phyloP scores from a whole-genome alignment of 805 yeast species.

The Candida alai region DNA sequence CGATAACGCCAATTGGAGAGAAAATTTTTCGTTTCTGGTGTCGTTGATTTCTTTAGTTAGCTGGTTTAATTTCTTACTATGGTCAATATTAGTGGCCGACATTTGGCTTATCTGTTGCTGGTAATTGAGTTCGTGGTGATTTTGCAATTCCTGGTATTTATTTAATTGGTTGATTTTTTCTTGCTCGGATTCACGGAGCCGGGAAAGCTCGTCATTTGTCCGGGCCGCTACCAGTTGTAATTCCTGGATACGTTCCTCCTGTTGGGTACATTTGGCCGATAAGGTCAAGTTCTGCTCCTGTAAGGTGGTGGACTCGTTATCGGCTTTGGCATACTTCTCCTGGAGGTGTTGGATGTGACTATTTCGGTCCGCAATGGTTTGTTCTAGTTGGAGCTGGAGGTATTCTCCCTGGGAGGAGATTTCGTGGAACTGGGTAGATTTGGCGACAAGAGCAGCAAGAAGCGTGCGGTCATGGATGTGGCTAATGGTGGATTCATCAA shows the following conservation, averaged over 20 bases:
- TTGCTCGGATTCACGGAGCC: slow-evolving; percentile 14
- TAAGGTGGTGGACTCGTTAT: slow-evolving; percentile 21
- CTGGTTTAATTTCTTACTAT: slow-evolving; percentile 31
- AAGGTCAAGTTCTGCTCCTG: slow-evolving; percentile 15
- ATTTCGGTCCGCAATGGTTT: slow-evolving; percentile 5
- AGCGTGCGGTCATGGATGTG: too few species aligned
- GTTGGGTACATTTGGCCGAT: slow-evolving; percentile 8
- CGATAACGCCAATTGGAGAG: slow-evolving; percentile 31
- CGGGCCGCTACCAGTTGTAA: slow-evolving; percentile 12
- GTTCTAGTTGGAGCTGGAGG: slow-evolving; percentile 34
- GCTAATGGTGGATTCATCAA: slow-evolving; percentile 16
- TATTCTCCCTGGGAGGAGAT: slow-evolving; percentile 28
- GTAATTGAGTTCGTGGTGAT: slow-evolving; percentile 23
- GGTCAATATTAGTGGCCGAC: slow-evolving; percentile 33
- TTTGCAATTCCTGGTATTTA: slow-evolving; percentile 13
- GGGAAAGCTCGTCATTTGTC: slow-evolving; percentile 15
- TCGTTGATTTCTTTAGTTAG: slow-evolving; percentile 34
- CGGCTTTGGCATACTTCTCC: slow-evolving; percentile 16
- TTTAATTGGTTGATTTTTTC: slow-evolving; percentile 11
- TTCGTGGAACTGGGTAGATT: slow-evolving; percentile 26
- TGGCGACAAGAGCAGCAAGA: slow-evolving; percentile 19
- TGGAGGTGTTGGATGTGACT: slow-evolving; percentile 19
- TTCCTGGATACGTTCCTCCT: slow-evolving; percentile 12
- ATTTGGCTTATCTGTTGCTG: slow-evolving; percentile 26
- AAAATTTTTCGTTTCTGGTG: slow-evolving; percentile 33